Percentiles rank a stretch among this genome's conserved stretches.
phyloP scores from a whole-genome alignment of 2,329 filamentous ascomycete genomes.

The Corniculantispora saksenae region DNA sequence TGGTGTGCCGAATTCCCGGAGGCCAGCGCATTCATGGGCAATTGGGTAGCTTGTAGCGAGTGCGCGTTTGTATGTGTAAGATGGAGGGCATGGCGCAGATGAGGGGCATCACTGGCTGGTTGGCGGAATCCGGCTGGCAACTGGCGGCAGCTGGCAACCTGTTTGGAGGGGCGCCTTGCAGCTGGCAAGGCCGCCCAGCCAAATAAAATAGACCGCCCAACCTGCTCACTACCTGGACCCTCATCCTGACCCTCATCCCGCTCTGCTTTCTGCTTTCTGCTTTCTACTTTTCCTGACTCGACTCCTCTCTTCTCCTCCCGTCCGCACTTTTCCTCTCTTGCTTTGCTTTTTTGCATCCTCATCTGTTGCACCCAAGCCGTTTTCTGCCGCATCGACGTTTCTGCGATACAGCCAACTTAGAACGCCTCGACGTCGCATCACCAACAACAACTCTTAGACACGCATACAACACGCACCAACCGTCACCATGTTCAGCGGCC shows the following conservation, averaged over 20 bases:
- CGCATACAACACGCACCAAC: not conserved
- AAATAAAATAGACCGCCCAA: slow-evolving; percentile 13
- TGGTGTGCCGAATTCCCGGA: slow-evolving; percentile 11
- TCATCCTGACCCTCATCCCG: slow-evolving; percentile 14
- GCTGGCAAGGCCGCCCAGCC: slow-evolving; percentile 1
- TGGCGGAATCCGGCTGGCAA: not conserved
- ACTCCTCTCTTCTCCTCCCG: slow-evolving; percentile 1
- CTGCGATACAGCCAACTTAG: not conserved
- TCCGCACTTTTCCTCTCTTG: not conserved
- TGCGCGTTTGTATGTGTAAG: not conserved
- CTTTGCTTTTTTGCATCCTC: not conserved
- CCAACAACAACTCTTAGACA: not conserved
- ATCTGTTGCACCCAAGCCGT: not conserved
- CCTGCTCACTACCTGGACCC: slow-evolving; percentile 5
- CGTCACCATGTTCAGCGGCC: slow-evolving; percentile 50
- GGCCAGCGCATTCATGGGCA: not conserved
- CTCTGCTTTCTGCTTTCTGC: slow-evolving; percentile 7
- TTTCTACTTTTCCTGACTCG: slow-evolving; percentile 14
- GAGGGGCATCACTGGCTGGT: slow-evolving; percentile 10
- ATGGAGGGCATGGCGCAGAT: slow-evolving; percentile 6
- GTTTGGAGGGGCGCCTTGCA: slow-evolving; percentile 5
- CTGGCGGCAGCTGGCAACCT: not conserved
- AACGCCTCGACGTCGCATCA: not conserved
- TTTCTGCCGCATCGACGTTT: too few relatives aligned
- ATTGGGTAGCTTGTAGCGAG: not conserved